These are phyloP conservation scores for Sherardia arvensis DNA, from an alignment of 257 asterid species.

Conservation along the genomic window DNA sequence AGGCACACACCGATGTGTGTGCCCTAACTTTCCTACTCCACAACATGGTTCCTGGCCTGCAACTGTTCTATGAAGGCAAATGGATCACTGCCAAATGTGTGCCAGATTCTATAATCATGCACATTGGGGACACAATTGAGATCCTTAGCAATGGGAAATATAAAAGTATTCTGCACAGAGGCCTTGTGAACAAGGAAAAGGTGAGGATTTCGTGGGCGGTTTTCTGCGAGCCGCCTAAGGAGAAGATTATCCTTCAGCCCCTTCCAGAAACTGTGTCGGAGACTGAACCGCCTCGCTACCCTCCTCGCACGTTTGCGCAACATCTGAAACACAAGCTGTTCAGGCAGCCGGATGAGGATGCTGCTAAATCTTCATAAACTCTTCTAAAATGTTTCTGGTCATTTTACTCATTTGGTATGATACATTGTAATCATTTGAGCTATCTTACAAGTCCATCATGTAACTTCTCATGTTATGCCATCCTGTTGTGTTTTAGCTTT, in stretches of 20 bases:
- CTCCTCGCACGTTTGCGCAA: conserved; percentile 68
- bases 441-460: not conserved
- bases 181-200: conserved; percentile 70
- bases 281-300: conserved; percentile 47
- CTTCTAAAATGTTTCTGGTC: not conserved
- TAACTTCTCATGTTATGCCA: not conserved
- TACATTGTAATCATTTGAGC: not conserved
- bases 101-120: conserved; percentile 82
- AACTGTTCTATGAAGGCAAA: conserved; percentile 54
- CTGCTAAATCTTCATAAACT: not conserved
- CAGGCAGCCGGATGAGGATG: conserved; percentile 26
- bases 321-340: conserved; percentile 67
- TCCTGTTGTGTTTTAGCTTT: not conserved
- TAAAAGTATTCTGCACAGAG: conserved; percentile 78
- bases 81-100: conserved; percentile 92
- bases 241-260: conserved; percentile 55
- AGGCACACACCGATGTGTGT: conserved; percentile 80
- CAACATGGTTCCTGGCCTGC: conserved; percentile 93
- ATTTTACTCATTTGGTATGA: not conserved
- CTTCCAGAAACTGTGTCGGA: conserved; percentile 62
- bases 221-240: conserved; percentile 86
- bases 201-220: conserved; percentile 87
- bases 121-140: conserved; percentile 79
- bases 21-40: conserved; percentile 95
- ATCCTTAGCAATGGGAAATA: conserved; percentile 77